Evolutionary conservation across 495 filamentous ascomycete genomes (phyloP), one percentile per base, ranked within the genome.

Genomic region (Entonaema liquescens): DNA sequence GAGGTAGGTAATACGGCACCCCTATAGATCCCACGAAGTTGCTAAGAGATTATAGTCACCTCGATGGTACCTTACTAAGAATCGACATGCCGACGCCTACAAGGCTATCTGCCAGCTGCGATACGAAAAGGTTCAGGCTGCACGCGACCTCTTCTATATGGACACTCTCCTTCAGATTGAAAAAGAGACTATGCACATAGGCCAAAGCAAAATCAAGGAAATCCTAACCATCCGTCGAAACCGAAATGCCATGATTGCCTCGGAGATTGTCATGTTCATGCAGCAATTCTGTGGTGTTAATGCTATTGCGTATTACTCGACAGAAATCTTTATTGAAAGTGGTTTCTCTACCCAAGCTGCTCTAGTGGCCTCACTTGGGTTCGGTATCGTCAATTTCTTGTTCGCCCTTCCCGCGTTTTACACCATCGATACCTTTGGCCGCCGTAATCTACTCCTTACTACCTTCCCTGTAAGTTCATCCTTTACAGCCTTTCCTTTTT

Each of bases 361-460:
- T 0, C 83, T 95, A 15, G 77, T 79, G 2, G 90, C 89, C 9
- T 92, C 90, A 12, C 79, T 95, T 2, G 93, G 92, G 6, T 92
- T 89, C 74, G 92, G 92, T 11, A 80, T 92, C n/a, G 85, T 93
- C 74, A 94, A 94, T 76, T 93, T 88, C 80, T 79, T 94, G 25
- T 93, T 93, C 64, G 90, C 91, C 3, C 83, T 93, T 12, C 92
- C 92, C 0, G 92, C 92, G 9, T 81, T 95, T 49, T 93, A 90
- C 76, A 93, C 91, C 4, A 95, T 95, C 65, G 92, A 95, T 74
- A 92, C 89, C 0, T 93, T 92, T 67, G 92, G 92, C n/a, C 89
- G 92, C 2, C 86, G 92, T 17, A 93, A 93, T 67, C 86, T 95
- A 7, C 83, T 95, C 5, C 84, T 95, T 13, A 84, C 84, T 1